Evolutionary conservation across 306 rosid genomes (phyloP).

Genomic region (Lathyrus oleraceus): DNA sequence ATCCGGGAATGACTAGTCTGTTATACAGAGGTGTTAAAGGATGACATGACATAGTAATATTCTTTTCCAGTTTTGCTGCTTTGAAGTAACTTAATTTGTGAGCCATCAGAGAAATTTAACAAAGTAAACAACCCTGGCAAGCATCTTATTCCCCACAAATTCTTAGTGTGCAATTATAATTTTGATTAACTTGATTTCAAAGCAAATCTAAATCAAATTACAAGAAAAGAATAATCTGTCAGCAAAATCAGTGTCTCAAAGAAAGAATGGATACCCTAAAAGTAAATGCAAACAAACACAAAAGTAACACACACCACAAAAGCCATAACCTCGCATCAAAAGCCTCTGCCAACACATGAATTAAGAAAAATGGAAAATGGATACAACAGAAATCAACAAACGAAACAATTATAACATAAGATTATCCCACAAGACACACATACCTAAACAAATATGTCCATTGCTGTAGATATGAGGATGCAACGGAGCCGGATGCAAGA

Average conservation of each 20-base stretch:
- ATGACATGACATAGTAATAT: background rate
- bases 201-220: conserved; percentile 23
- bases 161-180: conserved; percentile 23
- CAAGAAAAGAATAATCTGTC: conserved; percentile 13
- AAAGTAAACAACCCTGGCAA: background rate
- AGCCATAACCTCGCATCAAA: conserved; percentile 6
- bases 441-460: conserved; percentile 98
- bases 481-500: conserved; percentile 94
- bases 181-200: background rate
- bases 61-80: conserved; percentile 1
- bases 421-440: background rate
- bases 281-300: conserved; percentile 8
- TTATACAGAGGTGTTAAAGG: background rate
- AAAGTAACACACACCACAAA: conserved; percentile 18
- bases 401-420: background rate
- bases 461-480: conserved; percentile 99
- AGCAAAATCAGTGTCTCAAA: background rate
- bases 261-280: conserved; percentile 22
- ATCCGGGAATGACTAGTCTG: too few relatives aligned
- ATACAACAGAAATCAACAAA: background rate
- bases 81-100: conserved; percentile 3
- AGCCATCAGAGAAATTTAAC: conserved; percentile 11
- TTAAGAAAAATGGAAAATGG: background rate
- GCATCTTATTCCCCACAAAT: conserved; percentile 15
- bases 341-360: background rate